Percentiles rank a stretch among this genome's conserved stretches.
These are phyloP conservation scores for Brassica napus DNA, from an alignment of 345 rosid species.

Conservation along the genomic window Da-Ae NC_063446.1:23083501-23084000, in stretches of 20 bases:
- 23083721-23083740: neutral
- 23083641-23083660: neutral
- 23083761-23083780: neutral
- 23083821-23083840: neutral
- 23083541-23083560: no score
- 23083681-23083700: conserved; percentile 17
- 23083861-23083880: neutral
- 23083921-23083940: conserved; percentile 15
- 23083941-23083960: neutral
- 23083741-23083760: conserved; percentile 7
- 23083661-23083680: conserved; percentile 31
- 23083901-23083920: neutral
- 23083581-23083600: no score
- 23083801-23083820: neutral
- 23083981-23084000: conserved; percentile 9
- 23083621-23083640: no score
- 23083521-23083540: no score
- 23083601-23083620: no score
- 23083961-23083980: conserved; percentile 3
- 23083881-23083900: neutral
- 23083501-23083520: no score
- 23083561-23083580: no score
- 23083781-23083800: neutral
- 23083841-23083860: neutral
- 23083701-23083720: neutral